Percentiles rank a stretch among this genome's conserved stretches.
Conservation (phyloP, 768 basidiomycete genomes). For the Mycena rosella region DNA sequence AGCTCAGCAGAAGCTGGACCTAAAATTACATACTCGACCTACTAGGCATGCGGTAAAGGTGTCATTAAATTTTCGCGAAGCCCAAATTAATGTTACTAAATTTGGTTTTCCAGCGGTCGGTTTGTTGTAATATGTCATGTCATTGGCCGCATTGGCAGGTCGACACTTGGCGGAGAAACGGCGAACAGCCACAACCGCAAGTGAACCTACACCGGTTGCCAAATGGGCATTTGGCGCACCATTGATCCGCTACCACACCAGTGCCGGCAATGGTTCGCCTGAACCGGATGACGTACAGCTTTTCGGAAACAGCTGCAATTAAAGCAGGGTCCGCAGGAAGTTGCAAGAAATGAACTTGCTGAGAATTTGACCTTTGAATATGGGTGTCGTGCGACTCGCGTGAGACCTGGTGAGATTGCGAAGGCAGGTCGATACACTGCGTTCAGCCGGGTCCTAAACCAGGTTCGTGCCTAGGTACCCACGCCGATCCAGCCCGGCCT, state of each 20-base stretch:
- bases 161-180: background rate
- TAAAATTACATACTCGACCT: conserved; percentile 5
- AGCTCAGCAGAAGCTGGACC: conserved; percentile 1
- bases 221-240: background rate
- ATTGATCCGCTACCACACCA: conserved; percentile 19
- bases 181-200: background rate
- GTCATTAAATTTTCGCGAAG: background rate
- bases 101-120: conserved; percentile 1
- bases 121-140: background rate
- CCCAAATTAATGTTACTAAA: background rate
- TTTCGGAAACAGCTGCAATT: too few species aligned
- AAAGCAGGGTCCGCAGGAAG: conserved; percentile 7
- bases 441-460: too few species aligned
- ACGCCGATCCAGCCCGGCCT: too few species aligned
- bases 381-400: background rate
- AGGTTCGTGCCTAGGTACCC: too few species aligned
- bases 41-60: conserved; percentile 5
- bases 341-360: background rate
- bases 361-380: too few species aligned
- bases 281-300: conserved; percentile 13
- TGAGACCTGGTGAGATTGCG: background rate
- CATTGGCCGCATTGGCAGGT: background rate
- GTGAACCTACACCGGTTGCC: conserved; percentile 6
- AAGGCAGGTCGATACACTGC: too few species aligned
- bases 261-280: conserved; percentile 6